Percentiles rank a stretch among this genome's conserved stretches.
phyloP scores from a whole-genome alignment of 140 eudicot genomes.

The Eryngium alpinum region DNA sequence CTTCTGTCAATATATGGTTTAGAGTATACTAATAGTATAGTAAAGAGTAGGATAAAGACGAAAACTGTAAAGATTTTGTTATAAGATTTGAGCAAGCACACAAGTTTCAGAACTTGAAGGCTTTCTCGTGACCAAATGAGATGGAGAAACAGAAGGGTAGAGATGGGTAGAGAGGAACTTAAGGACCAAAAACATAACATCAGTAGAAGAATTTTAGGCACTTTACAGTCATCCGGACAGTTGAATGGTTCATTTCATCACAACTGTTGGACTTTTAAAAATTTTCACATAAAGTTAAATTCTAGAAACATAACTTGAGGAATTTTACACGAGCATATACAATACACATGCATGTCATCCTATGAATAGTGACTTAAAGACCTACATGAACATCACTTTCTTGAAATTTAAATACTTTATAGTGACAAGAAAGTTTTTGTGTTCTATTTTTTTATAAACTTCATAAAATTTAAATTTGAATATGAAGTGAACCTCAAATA shows the following conservation, averaged over 20 bases:
- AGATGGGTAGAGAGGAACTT: conserved; percentile 21
- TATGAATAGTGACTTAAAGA: not conserved
- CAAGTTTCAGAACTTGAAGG: conserved; percentile 17
- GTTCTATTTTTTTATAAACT: too few species aligned
- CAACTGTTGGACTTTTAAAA: not conserved
- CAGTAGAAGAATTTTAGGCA: conserved; percentile 16
- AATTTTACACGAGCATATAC: not conserved
- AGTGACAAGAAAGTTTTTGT: not conserved
- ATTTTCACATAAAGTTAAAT: not conserved
- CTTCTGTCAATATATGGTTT: conserved; percentile 21
- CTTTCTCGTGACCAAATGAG: conserved; percentile 13
- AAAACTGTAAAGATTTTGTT: conserved; percentile 20
- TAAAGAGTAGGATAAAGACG: conserved; percentile 26
- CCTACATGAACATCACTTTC: not conserved
- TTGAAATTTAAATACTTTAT: too few species aligned
- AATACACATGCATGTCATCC: not conserved
- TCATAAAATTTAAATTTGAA: too few species aligned
- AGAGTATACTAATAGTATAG: conserved; percentile 13
- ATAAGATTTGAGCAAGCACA: conserved; percentile 15
- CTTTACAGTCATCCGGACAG: conserved; percentile 1
- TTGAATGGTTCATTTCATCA: not conserved
- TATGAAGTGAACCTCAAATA: too few species aligned
- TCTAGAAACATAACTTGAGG: not conserved
- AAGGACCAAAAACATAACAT: conserved; percentile 6
- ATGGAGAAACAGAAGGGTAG: conserved; percentile 16